Evolutionary conservation across 495 filamentous ascomycete species (phyloP), one percentile per base, ranked within the genome.

Genomic region (Peziza echinospora): DNA sequence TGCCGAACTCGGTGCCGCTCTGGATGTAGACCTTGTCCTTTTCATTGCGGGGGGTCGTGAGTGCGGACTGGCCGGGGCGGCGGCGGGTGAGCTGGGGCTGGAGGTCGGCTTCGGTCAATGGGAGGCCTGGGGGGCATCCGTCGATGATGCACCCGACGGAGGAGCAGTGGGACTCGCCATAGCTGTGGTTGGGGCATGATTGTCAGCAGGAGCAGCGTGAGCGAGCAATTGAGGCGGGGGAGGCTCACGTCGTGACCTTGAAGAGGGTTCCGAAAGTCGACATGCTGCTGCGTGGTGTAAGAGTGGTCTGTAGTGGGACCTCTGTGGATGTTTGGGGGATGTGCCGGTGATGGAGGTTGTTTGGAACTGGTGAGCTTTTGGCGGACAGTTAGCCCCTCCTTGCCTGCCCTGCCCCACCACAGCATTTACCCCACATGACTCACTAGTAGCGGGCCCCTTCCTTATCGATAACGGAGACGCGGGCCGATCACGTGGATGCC

Each of bases 71-170:
- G 34, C 89, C 89, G 9, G 89, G 89, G 37, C 89, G 73, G 49
- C 89, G 71, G 49, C 91, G 77, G 24, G 79, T 91, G 73, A 97
- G 78, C 63, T 94, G 89, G 37, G 84, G 82, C 64, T 97, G 89
- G 58, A 97, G 89, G 60, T 93, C 85, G 48, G 67, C 71, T 63
- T 93, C 86, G 43, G 78, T 81, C 60, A 96, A 73, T 52, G 78
- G 66, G 71, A 97, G 80, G 51, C 86, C 85, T 0, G 89, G 85
- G 6, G 89, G 89, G 57, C 73, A 78, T 44, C 83, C 82, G 61
- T 91, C 84, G 63, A 92, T 74, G 43, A 89, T 87, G 62, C 80
- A 84, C 62, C 80, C 81, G 55, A 92, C 82, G n/a, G 82, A 86
- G 56, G 73, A 75, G 65, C 83, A 86, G 64, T 92, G 84, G 37